A percentile compares a stretch with the other conserved stretches of the same genome.
These are phyloP conservation scores for Colletotrichum tamarilloi DNA, from an alignment of 2,329 filamentous ascomycete genomes.

Conservation along the genomic window DNA sequence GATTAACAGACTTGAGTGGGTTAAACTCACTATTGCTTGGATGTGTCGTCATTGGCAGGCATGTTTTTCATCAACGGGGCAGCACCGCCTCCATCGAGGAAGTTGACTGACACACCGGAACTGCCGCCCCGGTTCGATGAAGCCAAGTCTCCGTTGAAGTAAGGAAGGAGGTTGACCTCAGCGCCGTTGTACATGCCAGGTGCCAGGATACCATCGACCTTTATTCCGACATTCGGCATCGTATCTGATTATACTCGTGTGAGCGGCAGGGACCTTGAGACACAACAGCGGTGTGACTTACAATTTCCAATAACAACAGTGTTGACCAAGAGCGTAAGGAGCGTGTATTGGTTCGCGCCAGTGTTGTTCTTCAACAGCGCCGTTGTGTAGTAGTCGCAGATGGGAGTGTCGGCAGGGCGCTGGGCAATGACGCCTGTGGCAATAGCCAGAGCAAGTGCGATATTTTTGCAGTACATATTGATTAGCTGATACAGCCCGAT, in stretches of 20 bases:
- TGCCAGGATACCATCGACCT: slow-evolving; percentile 68
- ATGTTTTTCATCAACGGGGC: slow-evolving; percentile 65
- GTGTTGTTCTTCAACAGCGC: slow-evolving; percentile 69
- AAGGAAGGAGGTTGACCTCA: slow-evolving; percentile 67
- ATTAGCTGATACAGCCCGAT: not conserved
- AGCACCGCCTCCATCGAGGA: slow-evolving; percentile 70
- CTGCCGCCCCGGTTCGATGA: slow-evolving; percentile 63
- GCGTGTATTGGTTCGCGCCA: slow-evolving; percentile 65
- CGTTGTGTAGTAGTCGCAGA: slow-evolving; percentile 74
- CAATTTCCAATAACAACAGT: slow-evolving; percentile 74
- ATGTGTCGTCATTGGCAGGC: slow-evolving; percentile 60
- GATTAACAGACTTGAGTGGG: not conserved
- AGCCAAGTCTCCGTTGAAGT: slow-evolving; percentile 66
- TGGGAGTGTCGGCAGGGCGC: slow-evolving; percentile 59
- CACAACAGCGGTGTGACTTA: slow-evolving; percentile 39
- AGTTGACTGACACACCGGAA: slow-evolving; percentile 63
- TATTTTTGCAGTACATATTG: slow-evolving; percentile 43
- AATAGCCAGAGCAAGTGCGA: slow-evolving; percentile 40
- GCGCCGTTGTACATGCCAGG: slow-evolving; percentile 60
- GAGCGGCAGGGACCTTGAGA: not conserved
- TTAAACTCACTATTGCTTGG: slow-evolving; percentile 64
- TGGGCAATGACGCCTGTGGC: slow-evolving; percentile 49
- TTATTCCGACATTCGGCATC: slow-evolving; percentile 61
- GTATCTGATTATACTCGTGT: slow-evolving; percentile 53
- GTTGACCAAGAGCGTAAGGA: slow-evolving; percentile 69